phyloP scores from a whole-genome alignment of 1,284 basidiomycete genomes.

The Apiotrichum veenhuisii region DNA sequence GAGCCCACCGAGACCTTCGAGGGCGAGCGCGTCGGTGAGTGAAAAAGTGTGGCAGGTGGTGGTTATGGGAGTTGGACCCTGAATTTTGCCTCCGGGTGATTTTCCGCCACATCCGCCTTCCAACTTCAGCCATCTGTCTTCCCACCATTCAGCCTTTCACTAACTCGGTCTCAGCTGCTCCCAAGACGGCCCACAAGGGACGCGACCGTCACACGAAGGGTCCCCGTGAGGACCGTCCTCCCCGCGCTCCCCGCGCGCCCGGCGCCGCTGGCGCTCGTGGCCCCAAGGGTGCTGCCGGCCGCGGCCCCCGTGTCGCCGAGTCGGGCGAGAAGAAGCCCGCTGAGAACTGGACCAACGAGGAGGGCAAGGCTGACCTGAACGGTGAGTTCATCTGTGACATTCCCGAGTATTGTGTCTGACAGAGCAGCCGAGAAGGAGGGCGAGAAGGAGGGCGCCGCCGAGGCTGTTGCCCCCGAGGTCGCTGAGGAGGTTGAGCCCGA shows the following conservation, averaged over 20 bases:
- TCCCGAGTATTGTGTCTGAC: not conserved
- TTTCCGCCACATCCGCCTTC: no score
- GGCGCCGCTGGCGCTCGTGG: constrained; percentile 36
- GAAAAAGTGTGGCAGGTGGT: no score
- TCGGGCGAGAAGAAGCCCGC: constrained; percentile 70
- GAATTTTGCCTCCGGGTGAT: not conserved
- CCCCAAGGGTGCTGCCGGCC: constrained; percentile 34
- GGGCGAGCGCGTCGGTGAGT: constrained; percentile 49
- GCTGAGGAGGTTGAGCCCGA: constrained; percentile 53
- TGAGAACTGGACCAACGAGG: constrained; percentile 86
- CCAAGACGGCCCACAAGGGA: constrained; percentile 34
- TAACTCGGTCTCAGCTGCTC: constrained; percentile 22
- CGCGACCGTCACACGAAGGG: constrained; percentile 47
- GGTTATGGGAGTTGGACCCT: not conserved
- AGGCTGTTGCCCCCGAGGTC: constrained; percentile 30
- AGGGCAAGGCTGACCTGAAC: constrained; percentile 69
- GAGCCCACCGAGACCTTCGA: constrained; percentile 42
- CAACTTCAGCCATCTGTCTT: not conserved
- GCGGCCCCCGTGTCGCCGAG: constrained; percentile 54
- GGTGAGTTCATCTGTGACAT: constrained; percentile 48
- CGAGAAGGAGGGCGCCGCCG: constrained; percentile 39
- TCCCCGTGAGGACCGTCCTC: constrained; percentile 37
- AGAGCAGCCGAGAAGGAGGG: constrained; percentile 51
- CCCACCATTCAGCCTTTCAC: not conserved
- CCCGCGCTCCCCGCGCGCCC: constrained; percentile 30